Percentiles rank a stretch among this genome's conserved stretches.
Evolutionary conservation across 768 basidiomycete species (phyloP).

Genomic region (Chiua virens): DNA sequence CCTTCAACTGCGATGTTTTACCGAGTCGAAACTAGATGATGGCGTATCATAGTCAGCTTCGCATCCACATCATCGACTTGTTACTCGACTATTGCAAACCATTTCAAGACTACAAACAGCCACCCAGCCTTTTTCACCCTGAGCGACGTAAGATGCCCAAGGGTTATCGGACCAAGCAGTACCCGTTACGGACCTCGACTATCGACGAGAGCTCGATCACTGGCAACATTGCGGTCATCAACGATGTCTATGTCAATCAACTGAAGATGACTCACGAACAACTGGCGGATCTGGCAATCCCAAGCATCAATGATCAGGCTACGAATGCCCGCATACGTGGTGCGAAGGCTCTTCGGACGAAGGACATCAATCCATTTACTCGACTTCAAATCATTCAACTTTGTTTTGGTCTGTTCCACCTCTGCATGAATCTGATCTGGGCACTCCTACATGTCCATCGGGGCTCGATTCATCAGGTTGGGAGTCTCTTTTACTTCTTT

Average conservation of each 20-base stretch:
- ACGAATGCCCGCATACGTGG: neutral
- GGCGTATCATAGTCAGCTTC: too few relatives aligned
- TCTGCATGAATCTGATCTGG: slow-evolving; percentile 36
- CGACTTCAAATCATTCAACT: neutral
- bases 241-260: slow-evolving; percentile 5
- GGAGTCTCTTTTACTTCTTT: slow-evolving; percentile 33
- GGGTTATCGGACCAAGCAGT: neutral
- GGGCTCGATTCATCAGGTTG: slow-evolving; percentile 22
- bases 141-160: neutral
- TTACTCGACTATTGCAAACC: too few relatives aligned
- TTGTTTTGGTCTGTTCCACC: slow-evolving; percentile 1
- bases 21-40: too few relatives aligned
- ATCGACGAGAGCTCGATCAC: slow-evolving; percentile 8
- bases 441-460: slow-evolving; percentile 29
- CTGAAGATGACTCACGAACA: neutral
- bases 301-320: slow-evolving; percentile 1
- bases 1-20: too few relatives aligned
- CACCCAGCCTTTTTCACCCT: neutral
- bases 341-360: neutral
- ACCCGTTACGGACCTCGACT: neutral
- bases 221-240: neutral
- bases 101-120: too few relatives aligned
- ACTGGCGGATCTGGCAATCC: neutral
- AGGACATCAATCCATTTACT: neutral
- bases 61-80: too few relatives aligned